Evolutionary conservation across 208 protist species (phyloP), one percentile per base, ranked within the genome.

Genomic region (Leishmania lainsoni): DNA sequence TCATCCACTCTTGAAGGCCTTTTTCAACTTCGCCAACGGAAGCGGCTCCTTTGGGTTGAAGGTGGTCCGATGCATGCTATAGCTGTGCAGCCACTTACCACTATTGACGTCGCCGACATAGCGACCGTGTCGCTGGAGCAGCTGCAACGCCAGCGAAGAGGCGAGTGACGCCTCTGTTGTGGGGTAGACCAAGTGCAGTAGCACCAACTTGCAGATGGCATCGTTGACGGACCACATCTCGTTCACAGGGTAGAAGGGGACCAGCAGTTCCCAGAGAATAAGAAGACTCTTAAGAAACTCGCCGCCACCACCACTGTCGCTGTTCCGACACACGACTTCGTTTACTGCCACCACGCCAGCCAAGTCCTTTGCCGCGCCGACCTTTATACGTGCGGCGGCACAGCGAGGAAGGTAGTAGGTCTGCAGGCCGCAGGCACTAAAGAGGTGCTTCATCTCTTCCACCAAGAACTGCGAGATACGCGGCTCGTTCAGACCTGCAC

Each of bases 181-280:
- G n/a, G 87, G 81, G 68, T 81, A 87, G 59, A 92, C 68, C 1
- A 94, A 61, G 5, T 91, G 87, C 29, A 93, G 68, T 12, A 95
- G 74, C 22, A 93, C 90, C 59, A 91, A 52, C 74, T 93, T 85
- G 72, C 90, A 95, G 63, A 95, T 91, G 17, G 88, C 87, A 29
- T 86, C 79, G 75, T 97, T 91, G 52, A 97, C 78, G 0, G 92
- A 87, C 94, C 94, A 97, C 84, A 93, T 92, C 81, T 97, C 91
- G 42, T 91, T 80, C 59, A 80, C 75, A 3, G 94, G 94, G 77
- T 97, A 97, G 81, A 96, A 97, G 17, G 87, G 75, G 16, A 75
- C 71, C 56, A 97, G 93, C 48, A 94, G 81, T 12, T 85, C 80
- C 80, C 88, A 93, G 26, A 96, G 81, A 32, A 91, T 74, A 26